Evolutionary conservation across 352 stramenopile species (phyloP).

Genomic region (Saprolegnia parasitica): DNA sequence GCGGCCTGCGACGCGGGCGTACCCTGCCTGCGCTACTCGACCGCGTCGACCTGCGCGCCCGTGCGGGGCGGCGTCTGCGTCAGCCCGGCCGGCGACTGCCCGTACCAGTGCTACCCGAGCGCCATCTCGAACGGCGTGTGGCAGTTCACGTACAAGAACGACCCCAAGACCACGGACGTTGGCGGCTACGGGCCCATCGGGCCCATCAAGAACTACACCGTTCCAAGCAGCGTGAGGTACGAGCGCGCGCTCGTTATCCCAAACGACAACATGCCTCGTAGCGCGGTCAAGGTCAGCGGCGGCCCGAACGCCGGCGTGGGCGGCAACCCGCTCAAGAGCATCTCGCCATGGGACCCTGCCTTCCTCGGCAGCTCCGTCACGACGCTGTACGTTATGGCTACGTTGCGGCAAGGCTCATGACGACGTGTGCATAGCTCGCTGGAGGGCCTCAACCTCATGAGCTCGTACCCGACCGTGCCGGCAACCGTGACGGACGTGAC

Average conservation of each 20-base stretch:
- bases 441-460: too few relatives aligned
- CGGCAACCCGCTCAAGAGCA: too few relatives aligned
- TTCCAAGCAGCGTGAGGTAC: conserved; percentile 4
- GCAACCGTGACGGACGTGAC: background rate
- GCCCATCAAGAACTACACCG: conserved; percentile 2
- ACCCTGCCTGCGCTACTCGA: conserved; percentile 3
- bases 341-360: too few relatives aligned
- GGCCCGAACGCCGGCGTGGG: too few relatives aligned
- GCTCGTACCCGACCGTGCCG: background rate
- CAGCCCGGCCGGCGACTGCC: background rate
- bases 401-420: too few relatives aligned
- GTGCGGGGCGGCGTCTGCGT: background rate
- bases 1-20: background rate
- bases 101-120: conserved; percentile 1
- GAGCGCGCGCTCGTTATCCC: background rate
- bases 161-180: background rate
- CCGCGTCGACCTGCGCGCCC: background rate
- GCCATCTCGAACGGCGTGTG: conserved; percentile 10
- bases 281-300: background rate
- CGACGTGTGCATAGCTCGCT: too few relatives aligned
- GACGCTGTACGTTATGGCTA: too few relatives aligned
- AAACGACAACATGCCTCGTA: background rate
- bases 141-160: conserved; percentile 4
- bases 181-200: background rate
- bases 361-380: too few relatives aligned